Base-by-base conservation (phyloP, 2,329 filamentous ascomycete species). In the Stemphylium lycopersici region DNA sequence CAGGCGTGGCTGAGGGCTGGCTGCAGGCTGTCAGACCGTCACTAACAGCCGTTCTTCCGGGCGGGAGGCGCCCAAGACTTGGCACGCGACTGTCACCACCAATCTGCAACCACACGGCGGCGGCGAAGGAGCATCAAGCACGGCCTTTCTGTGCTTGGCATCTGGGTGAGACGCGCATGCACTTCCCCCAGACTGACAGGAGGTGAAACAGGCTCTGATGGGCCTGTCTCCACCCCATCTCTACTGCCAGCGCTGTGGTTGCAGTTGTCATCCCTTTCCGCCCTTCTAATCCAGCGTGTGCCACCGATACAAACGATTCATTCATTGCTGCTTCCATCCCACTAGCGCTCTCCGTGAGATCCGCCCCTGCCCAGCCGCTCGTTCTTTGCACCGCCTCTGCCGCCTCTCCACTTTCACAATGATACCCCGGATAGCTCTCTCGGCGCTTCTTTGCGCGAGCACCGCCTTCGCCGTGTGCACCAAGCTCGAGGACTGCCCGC, bases 401-500 rank as follows among this genome's bases (percentile, higher is more conserved):
- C 32, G 11, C 8, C 32, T 49, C 52, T 43, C 45, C 45, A 45
- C 49, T 32, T 22, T 40, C 50, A 44, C 48, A 18, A 68, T 68
- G 65, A 63, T 68, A 48, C 48, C 55, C 46, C 62, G 62, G 54
- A 45, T 48, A 26, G 41, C 59, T 16, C 45, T 63, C 33, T 62
- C 59, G 26, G 59, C 61, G 40, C 58, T 65, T 18, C 52, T 68
- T 26, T 61, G 58, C 42, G 59, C 59, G 32, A 52, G 60, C 12
- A 47, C 55, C 32, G 55, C 52, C 16, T 42, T 61, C 29, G 65
- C 65, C 6, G 65, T 68, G 33, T 68, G 65, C 59, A 68, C 65
- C 45, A 68, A 68, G 36, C 65, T 68, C 46, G 61, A 63, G 31
- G 55, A 68, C 58, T 68, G 66, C 45, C 63, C 63, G 0, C 59